Base-by-base conservation (phyloP, 202 grass and related monocot genomes). In the Setaria italica region DNA sequence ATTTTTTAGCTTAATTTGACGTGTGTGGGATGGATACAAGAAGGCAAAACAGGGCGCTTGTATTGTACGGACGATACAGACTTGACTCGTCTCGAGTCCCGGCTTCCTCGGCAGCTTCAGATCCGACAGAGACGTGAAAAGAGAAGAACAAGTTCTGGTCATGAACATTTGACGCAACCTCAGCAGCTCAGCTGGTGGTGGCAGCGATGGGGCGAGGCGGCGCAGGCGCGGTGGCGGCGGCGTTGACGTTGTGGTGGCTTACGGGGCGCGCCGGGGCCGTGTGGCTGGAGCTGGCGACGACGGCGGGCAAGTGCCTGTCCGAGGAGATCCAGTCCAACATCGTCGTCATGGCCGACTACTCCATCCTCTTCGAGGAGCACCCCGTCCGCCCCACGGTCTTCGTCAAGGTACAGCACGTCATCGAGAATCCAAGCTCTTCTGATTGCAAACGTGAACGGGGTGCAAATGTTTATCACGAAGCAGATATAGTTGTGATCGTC, bases 241-340 rank as follows among this genome's bases (percentile, higher is more conserved):
- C 59, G 39, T 20, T 30, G 50, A 48, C 63, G 63, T 21, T 85
- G 63, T 80, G 69, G 60, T 89, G 67, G 30, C 70, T 76, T 2
- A 9, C 62, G 0, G 10, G 41, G 17, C 33, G 62, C 20, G 82
- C 13, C 65, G 78, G 46, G 13, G 65, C 88, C 8, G 83, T 86
- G 64, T 90, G 83, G 88, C 45, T 86, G 56, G 71, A 90, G 71
- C 43, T 90, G 63, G 0, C 47, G 7, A 42, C 71, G 37, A 76
- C 65, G 65, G 65, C 25, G 47, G 42, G 37, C 43, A 86, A 78
- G 65, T 86, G 88, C 46, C 5, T 82, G 21, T 82, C 72, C 6
- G 78, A 90, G 72, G 65, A 86, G 65, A 90, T 90, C 83, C 83
- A 82, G 25, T 81, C 72, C 0, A 85, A 85, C 78, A 63, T 78